Percentiles rank a stretch among this genome's conserved stretches.
phyloP scores from a whole-genome alignment of 768 basidiomycete species.

The Boletus reticuloceps region DNA sequence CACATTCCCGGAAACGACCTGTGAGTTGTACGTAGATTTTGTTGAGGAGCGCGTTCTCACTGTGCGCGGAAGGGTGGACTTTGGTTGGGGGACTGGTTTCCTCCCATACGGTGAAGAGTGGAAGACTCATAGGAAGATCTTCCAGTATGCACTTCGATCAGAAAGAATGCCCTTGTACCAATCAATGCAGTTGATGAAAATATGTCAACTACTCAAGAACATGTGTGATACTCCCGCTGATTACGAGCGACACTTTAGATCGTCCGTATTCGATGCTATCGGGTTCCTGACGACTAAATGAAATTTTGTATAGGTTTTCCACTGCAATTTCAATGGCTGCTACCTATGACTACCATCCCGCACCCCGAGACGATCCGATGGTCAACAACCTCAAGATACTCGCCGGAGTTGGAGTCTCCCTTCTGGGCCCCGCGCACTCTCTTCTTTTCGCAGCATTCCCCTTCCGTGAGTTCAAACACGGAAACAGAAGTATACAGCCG shows the following conservation, averaged over 20 bases:
- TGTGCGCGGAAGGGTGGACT: not conserved
- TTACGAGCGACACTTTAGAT: slow-evolving; percentile 8
- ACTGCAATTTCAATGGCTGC: slow-evolving; percentile 11
- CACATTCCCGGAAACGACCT: not conserved
- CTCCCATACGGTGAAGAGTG: slow-evolving; percentile 5
- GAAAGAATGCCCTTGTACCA: not conserved
- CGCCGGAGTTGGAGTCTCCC: not conserved
- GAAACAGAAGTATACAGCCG: no score
- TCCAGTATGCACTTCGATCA: slow-evolving; percentile 2
- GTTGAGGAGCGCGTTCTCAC: not conserved
- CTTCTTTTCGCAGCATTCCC: slow-evolving; percentile 3
- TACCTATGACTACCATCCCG: slow-evolving; percentile 8
- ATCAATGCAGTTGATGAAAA: not conserved
- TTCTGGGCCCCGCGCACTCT: not conserved
- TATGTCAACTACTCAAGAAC: slow-evolving; percentile 1
- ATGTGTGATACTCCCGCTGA: not conserved
- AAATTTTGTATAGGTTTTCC: not conserved
- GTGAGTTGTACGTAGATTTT: not conserved
- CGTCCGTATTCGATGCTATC: not conserved
- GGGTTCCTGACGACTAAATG: not conserved
- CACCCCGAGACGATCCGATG: slow-evolving; percentile 8
- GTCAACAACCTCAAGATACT: slow-evolving; percentile 3
- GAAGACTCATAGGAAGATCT: slow-evolving; percentile 1
- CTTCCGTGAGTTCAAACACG: not conserved
- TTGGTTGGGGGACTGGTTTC: slow-evolving; percentile 4